These are phyloP conservation scores for Fusarium mundagurra DNA, from an alignment of 2,329 filamentous ascomycete genomes.

Conservation along the genomic window DNA sequence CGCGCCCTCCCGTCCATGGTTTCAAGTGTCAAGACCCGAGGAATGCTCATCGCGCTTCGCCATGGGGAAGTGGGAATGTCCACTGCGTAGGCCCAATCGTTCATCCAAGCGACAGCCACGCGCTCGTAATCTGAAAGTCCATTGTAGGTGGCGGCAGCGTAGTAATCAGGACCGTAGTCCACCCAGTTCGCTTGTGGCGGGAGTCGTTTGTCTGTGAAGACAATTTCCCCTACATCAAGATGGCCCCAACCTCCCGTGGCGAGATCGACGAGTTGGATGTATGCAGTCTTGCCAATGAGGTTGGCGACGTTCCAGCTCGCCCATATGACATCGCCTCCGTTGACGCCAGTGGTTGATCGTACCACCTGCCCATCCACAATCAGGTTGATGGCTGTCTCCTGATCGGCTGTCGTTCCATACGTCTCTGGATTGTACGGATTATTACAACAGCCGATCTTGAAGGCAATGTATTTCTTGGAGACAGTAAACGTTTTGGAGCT, in stretches of 20 bases:
- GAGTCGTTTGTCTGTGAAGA: neutral
- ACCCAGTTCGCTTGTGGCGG: neutral
- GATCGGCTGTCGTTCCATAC: neutral
- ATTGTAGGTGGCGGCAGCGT: neutral
- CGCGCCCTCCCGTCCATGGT: fast-evolving
- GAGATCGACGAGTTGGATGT: neutral
- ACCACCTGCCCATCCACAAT: neutral
- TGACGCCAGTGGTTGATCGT: neutral
- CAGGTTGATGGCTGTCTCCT: neutral
- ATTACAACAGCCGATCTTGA: neutral
- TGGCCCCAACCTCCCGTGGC: neutral
- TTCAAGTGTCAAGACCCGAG: neutral
- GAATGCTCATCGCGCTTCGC: neutral
- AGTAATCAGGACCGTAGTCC: neutral
- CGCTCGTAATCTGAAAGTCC: neutral
- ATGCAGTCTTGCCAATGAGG: neutral
- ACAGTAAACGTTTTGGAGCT: neutral
- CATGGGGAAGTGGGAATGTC: neutral
- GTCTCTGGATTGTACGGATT: neutral
- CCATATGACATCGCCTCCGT: neutral
- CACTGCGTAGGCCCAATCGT: neutral
- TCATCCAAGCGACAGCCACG: neutral
- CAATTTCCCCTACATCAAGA: neutral
- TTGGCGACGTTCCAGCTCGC: neutral
- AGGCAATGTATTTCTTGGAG: neutral